Evolutionary conservation across 2,329 filamentous ascomycete genomes (phyloP).

Genomic region (Talaromyces sp.): DNA sequence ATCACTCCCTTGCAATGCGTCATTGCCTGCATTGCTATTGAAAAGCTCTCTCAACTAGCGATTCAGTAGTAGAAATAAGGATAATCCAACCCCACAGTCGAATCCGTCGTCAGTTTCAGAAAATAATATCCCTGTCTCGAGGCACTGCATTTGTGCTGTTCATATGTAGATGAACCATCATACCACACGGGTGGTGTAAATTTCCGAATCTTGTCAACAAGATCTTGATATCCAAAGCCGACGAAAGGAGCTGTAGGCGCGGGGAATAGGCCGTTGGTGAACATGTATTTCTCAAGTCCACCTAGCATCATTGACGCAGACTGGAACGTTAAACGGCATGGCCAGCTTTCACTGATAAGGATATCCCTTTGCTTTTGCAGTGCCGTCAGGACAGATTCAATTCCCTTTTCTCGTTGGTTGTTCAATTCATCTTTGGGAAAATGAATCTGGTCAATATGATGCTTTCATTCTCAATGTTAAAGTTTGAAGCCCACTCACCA

Average conservation of each 20-base stretch:
- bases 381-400: not conserved
- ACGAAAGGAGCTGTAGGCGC: not conserved
- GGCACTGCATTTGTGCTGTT: too few relatives aligned
- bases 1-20: too few relatives aligned
- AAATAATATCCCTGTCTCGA: too few relatives aligned
- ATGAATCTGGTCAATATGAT: not conserved
- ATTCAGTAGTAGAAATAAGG: too few relatives aligned
- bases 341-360: not conserved
- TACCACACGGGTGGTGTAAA: too few relatives aligned
- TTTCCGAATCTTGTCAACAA: not conserved
- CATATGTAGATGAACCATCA: too few relatives aligned
- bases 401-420: not conserved
- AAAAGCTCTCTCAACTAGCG: too few relatives aligned
- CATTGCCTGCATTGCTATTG: too few relatives aligned
- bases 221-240: not conserved
- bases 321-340: not conserved
- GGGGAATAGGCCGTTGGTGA: not conserved
- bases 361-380: not conserved
- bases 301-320: slow-evolving; percentile 4
- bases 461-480: not conserved
- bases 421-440: not conserved
- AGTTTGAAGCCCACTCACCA: not conserved
- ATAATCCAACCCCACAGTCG: too few relatives aligned
- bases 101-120: too few relatives aligned
- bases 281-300: not conserved